Evolutionary conservation across 768 basidiomycete genomes (phyloP).

Genomic region (Trametes sanguinea): DNA sequence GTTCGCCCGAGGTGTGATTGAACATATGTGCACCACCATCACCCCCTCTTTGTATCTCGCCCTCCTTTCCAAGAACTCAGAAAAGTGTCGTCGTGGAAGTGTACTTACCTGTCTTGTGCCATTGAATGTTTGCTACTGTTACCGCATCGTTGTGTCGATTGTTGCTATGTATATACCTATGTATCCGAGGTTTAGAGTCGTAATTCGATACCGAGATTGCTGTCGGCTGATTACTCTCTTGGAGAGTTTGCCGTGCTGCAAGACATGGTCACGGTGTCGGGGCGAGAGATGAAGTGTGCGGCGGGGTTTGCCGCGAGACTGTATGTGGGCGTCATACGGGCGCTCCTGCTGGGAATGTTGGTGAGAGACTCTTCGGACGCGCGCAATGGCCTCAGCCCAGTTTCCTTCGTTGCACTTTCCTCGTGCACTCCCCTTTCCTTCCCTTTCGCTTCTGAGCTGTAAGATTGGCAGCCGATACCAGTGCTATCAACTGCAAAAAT

Average conservation of each 20-base stretch:
- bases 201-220: too few species aligned
- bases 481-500: conserved; percentile 26
- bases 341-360: conserved; percentile 16
- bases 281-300: background rate
- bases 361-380: conserved; percentile 9
- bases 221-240: too few species aligned
- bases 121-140: background rate
- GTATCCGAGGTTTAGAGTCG: background rate
- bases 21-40: too few species aligned
- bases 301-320: conserved; percentile 10
- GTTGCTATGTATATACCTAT: background rate
- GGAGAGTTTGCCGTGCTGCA: too few species aligned
- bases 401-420: background rate
- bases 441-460: background rate
- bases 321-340: conserved; percentile 13
- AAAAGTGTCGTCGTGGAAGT: background rate
- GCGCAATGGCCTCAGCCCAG: background rate
- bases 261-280: too few species aligned
- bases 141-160: background rate
- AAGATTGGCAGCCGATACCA: too few species aligned
- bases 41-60: too few species aligned
- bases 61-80: too few species aligned
- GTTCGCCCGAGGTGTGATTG: background rate
- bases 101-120: background rate
- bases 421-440: background rate